A percentile compares a stretch with the other conserved stretches of the same genome.
phyloP scores from a whole-genome alignment of 148 eudicot genomes.

The Chenopodium berlandieri region DNA sequence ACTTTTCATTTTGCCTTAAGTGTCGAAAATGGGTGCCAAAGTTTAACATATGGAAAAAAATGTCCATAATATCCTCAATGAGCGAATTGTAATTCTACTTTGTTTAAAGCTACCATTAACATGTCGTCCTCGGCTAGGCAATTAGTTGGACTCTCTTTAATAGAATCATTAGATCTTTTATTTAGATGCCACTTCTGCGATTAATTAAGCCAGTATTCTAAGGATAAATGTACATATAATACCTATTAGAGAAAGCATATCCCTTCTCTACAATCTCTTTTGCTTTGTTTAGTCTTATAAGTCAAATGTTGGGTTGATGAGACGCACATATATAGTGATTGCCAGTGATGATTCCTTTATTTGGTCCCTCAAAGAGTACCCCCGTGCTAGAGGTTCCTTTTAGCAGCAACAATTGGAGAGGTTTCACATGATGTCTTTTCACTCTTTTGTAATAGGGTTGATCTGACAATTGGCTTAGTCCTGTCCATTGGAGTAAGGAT shows the following conservation, averaged over 20 bases:
- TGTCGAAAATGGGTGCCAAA: too few species aligned
- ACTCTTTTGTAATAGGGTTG: neutral
- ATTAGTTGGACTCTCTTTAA: neutral
- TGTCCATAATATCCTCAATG: neutral
- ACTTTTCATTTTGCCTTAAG: too few species aligned
- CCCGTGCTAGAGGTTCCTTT: neutral
- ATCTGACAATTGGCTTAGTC: neutral
- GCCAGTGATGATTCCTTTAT: constrained; percentile 16
- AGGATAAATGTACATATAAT: neutral
- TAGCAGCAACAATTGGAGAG: neutral
- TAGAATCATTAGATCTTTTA: neutral
- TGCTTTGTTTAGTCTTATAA: neutral
- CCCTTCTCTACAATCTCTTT: neutral
- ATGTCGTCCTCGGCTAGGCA: neutral
- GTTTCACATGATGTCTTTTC: constrained; percentile 13
- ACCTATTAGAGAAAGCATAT: neutral
- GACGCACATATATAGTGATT: constrained; percentile 13
- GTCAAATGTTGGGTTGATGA: constrained; percentile 20
- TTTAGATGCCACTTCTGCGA: neutral
- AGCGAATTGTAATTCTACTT: neutral
- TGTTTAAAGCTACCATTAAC: neutral
- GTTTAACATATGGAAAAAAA: too few species aligned
- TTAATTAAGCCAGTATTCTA: neutral
- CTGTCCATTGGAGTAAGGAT: neutral
- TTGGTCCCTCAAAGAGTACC: constrained; percentile 6